A percentile compares a stretch with the other conserved stretches of the same genome.
Evolutionary conservation across 140 eudicot species (phyloP).

Genomic region (Ambrosia hybrid): DNA sequence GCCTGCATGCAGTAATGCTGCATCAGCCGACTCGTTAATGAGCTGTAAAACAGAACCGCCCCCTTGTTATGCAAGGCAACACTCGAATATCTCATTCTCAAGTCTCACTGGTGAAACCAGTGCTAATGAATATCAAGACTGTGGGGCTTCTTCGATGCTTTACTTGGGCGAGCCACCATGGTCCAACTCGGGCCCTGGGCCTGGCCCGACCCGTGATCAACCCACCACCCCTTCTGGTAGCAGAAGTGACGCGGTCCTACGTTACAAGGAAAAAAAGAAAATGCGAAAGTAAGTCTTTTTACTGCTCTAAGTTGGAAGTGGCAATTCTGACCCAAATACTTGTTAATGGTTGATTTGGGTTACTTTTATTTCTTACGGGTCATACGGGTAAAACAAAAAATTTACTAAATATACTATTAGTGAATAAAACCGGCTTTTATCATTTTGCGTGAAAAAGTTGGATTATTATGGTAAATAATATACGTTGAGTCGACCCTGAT

Average conservation of each 20-base stretch:
- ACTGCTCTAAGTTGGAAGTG: not conserved
- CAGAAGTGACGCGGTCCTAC: constrained; percentile 83
- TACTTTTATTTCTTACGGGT: not conserved
- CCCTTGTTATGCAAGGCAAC: constrained; percentile 54
- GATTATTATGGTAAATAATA: too few relatives aligned
- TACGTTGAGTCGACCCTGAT: too few relatives aligned
- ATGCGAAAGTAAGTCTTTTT: constrained; percentile 70
- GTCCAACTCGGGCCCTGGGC: constrained; percentile 43
- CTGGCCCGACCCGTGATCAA: constrained; percentile 38
- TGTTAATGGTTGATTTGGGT: not conserved
- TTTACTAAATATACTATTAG: too few relatives aligned
- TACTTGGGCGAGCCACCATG: constrained; percentile 83
- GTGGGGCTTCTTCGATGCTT: constrained; percentile 83
- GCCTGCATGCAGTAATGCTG: constrained; percentile 80
- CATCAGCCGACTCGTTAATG: constrained; percentile 80
- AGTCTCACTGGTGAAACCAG: constrained; percentile 82
- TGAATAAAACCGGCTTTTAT: too few relatives aligned
- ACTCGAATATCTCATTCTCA: constrained; percentile 81
- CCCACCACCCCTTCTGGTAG: constrained; percentile 43
- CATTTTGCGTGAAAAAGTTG: too few relatives aligned
- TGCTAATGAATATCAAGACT: constrained; percentile 87
- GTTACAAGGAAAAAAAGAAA: constrained; percentile 94
- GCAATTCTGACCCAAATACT: not conserved
- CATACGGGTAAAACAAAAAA: too few relatives aligned
- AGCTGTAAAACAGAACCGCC: constrained; percentile 91